A percentile compares a stretch with the other conserved stretches of the same genome.
phyloP scores from a whole-genome alignment of 2,329 filamentous ascomycete species.

The Colletotrichum magnum region DNA sequence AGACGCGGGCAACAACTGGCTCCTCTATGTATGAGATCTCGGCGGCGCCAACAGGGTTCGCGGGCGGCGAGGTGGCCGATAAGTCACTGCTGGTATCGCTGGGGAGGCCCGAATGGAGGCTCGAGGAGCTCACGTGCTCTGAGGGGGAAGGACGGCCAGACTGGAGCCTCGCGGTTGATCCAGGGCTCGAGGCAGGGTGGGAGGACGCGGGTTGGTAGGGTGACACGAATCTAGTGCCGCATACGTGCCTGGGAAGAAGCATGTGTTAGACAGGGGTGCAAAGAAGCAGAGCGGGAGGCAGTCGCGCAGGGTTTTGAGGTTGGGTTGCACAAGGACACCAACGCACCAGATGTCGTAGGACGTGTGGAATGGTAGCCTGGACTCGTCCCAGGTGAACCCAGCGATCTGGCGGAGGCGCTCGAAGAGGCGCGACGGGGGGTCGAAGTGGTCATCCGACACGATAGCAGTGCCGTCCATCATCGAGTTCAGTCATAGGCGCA shows the following conservation, averaged over 20 bases:
- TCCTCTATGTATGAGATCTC: conserved; percentile 72
- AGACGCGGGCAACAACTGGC: conserved; percentile 84
- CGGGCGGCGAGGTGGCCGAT: conserved; percentile 52
- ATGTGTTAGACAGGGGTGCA: conserved; percentile 34
- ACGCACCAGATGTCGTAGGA: conserved; percentile 90
- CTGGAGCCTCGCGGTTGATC: conserved; percentile 57
- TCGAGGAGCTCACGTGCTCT: conserved; percentile 55
- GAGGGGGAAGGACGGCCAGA: conserved; percentile 60
- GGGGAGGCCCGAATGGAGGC: conserved; percentile 47
- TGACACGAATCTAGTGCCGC: conserved; percentile 72
- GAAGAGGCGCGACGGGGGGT: conserved; percentile 78
- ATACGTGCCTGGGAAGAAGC: conserved; percentile 69
- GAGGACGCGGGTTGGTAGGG: conserved; percentile 63
- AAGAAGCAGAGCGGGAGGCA: conserved; percentile 10
- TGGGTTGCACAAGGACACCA: conserved; percentile 24
- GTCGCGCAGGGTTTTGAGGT: conserved; percentile 1
- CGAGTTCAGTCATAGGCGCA: conserved; percentile 45
- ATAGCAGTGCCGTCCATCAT: conserved; percentile 67
- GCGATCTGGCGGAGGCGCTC: conserved; percentile 81
- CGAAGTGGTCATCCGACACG: conserved; percentile 68
- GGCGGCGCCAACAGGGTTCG: conserved; percentile 52
- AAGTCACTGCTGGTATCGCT: conserved; percentile 58
- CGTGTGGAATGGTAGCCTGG: conserved; percentile 68
- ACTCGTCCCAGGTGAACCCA: conserved; percentile 84
- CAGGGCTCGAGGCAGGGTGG: conserved; percentile 60